These are phyloP conservation scores for Tieghemostelium lacteum DNA, from an alignment of 78 protist species.

Conservation along the genomic window DNA sequence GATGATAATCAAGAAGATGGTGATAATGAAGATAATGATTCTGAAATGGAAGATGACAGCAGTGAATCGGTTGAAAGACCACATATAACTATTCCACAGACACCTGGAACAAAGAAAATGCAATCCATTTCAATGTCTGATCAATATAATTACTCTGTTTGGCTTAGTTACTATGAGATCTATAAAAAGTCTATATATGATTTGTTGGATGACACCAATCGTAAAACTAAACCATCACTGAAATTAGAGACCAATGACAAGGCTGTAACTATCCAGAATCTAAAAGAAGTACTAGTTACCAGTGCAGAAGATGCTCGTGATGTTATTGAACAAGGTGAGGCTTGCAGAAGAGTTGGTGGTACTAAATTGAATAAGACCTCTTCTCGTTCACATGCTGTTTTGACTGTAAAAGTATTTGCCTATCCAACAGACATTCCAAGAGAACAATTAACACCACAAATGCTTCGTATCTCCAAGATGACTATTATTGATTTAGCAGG, in stretches of 20 bases:
- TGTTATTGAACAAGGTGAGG: constrained; percentile 75
- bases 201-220: constrained; percentile 47
- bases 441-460: not conserved
- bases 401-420: constrained; percentile 47
- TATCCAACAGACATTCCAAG: constrained; percentile 11
- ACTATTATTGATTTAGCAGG: constrained; percentile 90
- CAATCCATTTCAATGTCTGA: constrained; percentile 4
- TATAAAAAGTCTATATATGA: constrained; percentile 87
- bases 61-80: not conserved
- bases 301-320: constrained; percentile 68
- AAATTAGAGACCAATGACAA: constrained; percentile 42
- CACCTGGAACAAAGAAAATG: not conserved
- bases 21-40: constrained; percentile 20
- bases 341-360: constrained; percentile 75
- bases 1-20: not conserved
- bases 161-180: constrained; percentile 86
- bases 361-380: constrained; percentile 82
- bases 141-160: constrained; percentile 42
- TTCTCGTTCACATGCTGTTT: constrained; percentile 82
- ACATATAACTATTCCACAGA: not conserved
- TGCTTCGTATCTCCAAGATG: constrained; percentile 53
- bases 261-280: constrained; percentile 16
- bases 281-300: constrained; percentile 56
- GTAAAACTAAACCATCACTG: constrained; percentile 1
- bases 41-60: constrained; percentile 5